phyloP scores from a whole-genome alignment of 2,329 filamentous ascomycete species.

The Colletotrichum salicis region DNA sequence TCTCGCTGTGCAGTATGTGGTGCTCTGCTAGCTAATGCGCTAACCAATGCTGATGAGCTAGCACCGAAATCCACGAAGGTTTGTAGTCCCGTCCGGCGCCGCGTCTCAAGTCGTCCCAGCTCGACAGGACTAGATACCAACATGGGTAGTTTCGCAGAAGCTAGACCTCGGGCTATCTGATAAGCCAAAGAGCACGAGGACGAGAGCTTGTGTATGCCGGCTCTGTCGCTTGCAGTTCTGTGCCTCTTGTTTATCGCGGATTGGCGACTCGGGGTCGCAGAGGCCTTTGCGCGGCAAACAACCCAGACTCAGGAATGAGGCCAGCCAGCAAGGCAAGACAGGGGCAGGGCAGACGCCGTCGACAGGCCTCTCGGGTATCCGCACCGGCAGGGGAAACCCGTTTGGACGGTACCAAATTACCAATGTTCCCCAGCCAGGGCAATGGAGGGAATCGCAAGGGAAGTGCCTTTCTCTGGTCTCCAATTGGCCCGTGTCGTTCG shows the following conservation, averaged over 20 bases:
- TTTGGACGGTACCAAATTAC: constrained; percentile 10
- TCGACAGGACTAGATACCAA: neutral
- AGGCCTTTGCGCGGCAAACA: neutral
- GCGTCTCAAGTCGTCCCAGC: constrained; percentile 5
- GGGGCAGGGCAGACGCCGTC: neutral
- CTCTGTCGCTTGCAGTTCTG: neutral
- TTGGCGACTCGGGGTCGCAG: neutral
- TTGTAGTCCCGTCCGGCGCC: constrained; percentile 1
- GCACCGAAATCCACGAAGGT: neutral
- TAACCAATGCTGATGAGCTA: neutral
- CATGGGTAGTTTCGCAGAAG: neutral
- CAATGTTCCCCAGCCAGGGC: neutral
- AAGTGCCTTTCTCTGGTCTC: neutral
- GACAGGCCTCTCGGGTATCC: neutral
- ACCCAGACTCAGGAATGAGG: neutral
- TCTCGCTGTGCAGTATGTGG: neutral
- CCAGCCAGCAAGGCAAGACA: neutral
- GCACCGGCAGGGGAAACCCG: constrained; percentile 10
- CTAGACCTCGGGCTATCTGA: neutral
- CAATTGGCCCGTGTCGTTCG: constrained; percentile 10
- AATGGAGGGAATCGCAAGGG: neutral
- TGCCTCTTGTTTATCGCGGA: neutral
- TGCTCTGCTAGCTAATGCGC: neutral
- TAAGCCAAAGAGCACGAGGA: neutral
- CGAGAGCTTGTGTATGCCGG: neutral